Evolutionary conservation across 352 stramenopile genomes (phyloP), one percentile per base, ranked within the genome.

Genomic region (Pythium insidiosum): DNA sequence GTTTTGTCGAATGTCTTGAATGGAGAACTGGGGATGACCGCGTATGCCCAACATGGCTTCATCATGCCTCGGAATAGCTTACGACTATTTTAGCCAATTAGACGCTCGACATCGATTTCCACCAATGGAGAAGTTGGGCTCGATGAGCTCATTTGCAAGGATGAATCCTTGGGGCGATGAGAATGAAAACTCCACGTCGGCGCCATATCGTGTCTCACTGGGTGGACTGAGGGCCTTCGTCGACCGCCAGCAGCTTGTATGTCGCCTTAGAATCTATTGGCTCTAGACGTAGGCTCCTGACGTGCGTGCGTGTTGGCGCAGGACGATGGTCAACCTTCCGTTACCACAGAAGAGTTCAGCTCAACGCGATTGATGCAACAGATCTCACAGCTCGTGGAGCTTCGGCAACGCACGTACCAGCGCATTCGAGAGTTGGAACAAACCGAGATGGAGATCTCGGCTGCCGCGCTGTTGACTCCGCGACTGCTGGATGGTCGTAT

Each of bases 161-260:
- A 60, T 48, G 50, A 79, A 79, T 61, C 64, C 61, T 18, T 79
- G 61, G 68, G 31, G 41, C 1, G 35, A 47, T 25, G 49, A 26
- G 20, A 36, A 55, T 34, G 36, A 39, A 24, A 30, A n/a, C 3
- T 20, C 15, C 42, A 9, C 43, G 22, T 23, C 7, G 1, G 48
- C 41, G 7, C 37, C 35, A 11, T 53, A 62, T 21, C 61, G 48
- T 15, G 56, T 57, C 2, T 45, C 61, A 4, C 47, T 79, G 5
- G 66, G 70, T 40, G 56, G 62, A 0, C n/a, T 73, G 36, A 56
- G 65, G 39, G 53, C 51, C 1, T 73, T 79, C 37, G 62, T 66
- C n/a, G 22, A 55, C 38, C 64, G 61, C 31, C 56, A 76, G 29
- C 35, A 59, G 47, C 42, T 79, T 25, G 45, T 63, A 30, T 4